Percentiles rank a stretch among this genome's conserved stretches.
Conservation (phyloP, 164 flowering plant species). For the Chimonanthus salicifolius region DNA sequence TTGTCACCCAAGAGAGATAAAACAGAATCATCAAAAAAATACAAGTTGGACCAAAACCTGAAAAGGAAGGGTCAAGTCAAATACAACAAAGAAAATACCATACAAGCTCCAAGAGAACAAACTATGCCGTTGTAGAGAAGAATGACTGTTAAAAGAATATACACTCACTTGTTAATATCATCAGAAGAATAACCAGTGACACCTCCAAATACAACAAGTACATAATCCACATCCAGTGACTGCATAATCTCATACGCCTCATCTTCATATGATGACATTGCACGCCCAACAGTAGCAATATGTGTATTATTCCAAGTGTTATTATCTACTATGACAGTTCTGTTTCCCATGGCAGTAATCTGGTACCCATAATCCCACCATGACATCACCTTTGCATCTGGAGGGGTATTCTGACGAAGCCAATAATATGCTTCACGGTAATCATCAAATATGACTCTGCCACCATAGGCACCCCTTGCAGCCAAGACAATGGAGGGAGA, state of each 20-base stretch:
- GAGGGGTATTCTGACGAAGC: conserved; percentile 96
- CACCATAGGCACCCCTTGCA: conserved; percentile 95
- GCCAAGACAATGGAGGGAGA: conserved; percentile 98
- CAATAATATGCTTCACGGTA: conserved; percentile 98
- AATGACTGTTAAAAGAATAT: background rate
- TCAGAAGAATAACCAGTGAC: conserved; percentile 99
- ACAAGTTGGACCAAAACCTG: background rate
- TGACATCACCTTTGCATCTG: conserved; percentile 97
- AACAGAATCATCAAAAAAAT: background rate
- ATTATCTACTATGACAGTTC: conserved; percentile 95
- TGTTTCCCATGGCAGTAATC: conserved; percentile 98
- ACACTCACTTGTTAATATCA: conserved; percentile 95
- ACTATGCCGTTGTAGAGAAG: background rate
- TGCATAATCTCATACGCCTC: conserved; percentile 96
- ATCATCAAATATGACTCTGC: conserved; percentile 93
- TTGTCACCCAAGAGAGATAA: conserved; percentile 6
- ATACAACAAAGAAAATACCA: background rate
- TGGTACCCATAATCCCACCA: conserved; percentile 99
- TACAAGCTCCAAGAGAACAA: background rate
- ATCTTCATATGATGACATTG: conserved; percentile 97
- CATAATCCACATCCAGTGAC: conserved; percentile 94
- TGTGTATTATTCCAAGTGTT: conserved; percentile 99
- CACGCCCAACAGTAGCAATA: conserved; percentile 98
- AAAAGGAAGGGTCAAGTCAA: background rate
- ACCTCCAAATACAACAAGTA: conserved; percentile 97